Percentiles rank a stretch among this genome's conserved stretches.
These are phyloP conservation scores for Globisporangium cylindrosporum DNA, from an alignment of 352 stramenopile genomes.

Conservation along the genomic window DNA sequence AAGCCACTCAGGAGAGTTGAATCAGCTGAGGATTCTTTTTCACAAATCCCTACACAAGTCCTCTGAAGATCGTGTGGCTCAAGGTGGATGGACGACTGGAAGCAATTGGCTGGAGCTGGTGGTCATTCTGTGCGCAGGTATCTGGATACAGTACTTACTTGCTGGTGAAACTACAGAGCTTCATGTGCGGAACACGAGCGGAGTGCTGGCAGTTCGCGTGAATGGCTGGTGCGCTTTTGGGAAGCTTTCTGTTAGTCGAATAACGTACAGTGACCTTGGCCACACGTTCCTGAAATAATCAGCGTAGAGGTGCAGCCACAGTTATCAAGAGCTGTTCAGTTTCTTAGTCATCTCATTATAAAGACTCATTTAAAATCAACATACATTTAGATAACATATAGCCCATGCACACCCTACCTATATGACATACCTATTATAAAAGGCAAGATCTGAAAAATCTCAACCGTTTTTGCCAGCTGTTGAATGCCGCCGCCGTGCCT, in stretches of 20 bases:
- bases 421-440: neutral
- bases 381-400: neutral
- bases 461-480: neutral
- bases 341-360: neutral
- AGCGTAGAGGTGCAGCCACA: constrained; percentile 4
- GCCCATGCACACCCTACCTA: too few relatives aligned
- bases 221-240: neutral
- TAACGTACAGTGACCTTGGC: neutral
- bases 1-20: neutral
- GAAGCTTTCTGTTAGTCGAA: neutral
- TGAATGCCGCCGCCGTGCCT: neutral
- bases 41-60: neutral
- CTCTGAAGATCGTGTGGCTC: neutral
- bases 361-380: constrained; percentile 17
- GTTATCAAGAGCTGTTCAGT: constrained; percentile 1
- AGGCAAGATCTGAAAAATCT: neutral
- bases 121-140: neutral
- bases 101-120: neutral
- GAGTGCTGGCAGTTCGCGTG: too few relatives aligned
- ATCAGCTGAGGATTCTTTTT: neutral
- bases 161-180: too few relatives aligned
- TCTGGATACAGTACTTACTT: too few relatives aligned
- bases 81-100: neutral
- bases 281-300: neutral
- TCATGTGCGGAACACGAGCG: too few relatives aligned